phyloP scores from a whole-genome alignment of 1,139 yeast species.

The Taphrina wiesneri region DNA sequence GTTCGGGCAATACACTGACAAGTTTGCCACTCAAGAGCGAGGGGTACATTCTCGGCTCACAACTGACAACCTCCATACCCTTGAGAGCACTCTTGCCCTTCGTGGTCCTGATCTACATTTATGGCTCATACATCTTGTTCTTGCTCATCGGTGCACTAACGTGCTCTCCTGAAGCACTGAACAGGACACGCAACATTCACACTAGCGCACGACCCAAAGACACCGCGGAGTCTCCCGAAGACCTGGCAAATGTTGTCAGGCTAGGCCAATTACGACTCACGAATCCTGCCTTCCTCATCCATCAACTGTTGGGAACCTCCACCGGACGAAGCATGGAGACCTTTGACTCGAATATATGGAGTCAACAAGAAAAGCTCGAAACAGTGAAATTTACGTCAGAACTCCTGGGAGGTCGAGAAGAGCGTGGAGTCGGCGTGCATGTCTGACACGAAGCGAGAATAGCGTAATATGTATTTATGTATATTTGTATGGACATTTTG shows the following conservation, averaged over 20 bases:
- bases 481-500: not conserved
- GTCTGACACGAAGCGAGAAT: not conserved
- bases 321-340: not conserved
- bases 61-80: not conserved
- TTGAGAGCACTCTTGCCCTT: not conserved
- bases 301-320: not conserved
- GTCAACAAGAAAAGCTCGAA: not conserved
- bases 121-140: not conserved
- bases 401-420: not conserved
- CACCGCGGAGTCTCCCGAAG: not conserved
- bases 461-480: not conserved
- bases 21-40: not conserved
- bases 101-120: not conserved
- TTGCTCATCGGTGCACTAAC: slow-evolving; percentile 3
- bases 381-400: not conserved
- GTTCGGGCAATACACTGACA: not conserved
- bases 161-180: not conserved
- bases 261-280: not conserved
- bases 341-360: slow-evolving; percentile 2
- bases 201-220: not conserved
- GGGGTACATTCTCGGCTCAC: slow-evolving; percentile 1
- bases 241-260: not conserved
- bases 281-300: slow-evolving; percentile 1
- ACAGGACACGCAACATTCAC: not conserved
- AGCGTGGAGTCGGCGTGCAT: not conserved